These are phyloP conservation scores for Corynespora cassiicola DNA, from an alignment of 2,329 filamentous ascomycete species.

Conservation along the genomic window DNA sequence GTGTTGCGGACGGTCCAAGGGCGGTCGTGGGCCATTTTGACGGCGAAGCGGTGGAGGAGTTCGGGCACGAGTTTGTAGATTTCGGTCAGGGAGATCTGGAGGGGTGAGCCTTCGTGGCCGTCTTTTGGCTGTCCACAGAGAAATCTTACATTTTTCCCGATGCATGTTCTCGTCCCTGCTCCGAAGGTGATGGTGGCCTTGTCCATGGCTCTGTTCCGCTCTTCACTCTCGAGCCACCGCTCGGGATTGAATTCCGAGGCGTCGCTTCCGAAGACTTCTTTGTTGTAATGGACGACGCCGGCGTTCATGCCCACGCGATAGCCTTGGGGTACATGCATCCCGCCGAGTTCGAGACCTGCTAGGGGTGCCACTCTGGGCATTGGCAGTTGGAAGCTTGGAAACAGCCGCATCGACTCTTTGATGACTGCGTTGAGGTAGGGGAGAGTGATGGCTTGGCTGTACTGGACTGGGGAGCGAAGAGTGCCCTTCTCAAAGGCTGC, in stretches of 20 bases:
- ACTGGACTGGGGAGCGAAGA: conserved; percentile 18
- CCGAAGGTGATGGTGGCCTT: conserved; percentile 46
- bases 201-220: conserved; percentile 23
- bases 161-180: conserved; percentile 39
- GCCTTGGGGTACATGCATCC: conserved; percentile 36
- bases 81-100: conserved; percentile 19
- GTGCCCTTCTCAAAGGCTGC: conserved; percentile 12
- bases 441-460: conserved; percentile 25
- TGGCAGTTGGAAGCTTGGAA: conserved; percentile 35
- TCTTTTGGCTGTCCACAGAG: neutral
- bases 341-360: conserved; percentile 25
- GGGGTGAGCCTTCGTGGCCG: neutral
- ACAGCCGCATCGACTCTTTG: conserved; percentile 52
- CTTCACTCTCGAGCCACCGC: conserved; percentile 49
- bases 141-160: conserved; percentile 36
- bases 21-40: conserved; percentile 26
- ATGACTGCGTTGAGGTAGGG: conserved; percentile 52
- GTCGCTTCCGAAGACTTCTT: conserved; percentile 47
- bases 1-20: conserved; percentile 25
- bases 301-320: conserved; percentile 53
- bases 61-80: conserved; percentile 28
- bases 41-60: conserved; percentile 20
- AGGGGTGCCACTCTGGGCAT: conserved; percentile 25
- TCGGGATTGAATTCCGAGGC: conserved; percentile 52
- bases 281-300: conserved; percentile 51